Evolutionary conservation across 164 flowering plant genomes (phyloP), one percentile per base, ranked within the genome.

Genomic region (Magnolia officinalis): DNA sequence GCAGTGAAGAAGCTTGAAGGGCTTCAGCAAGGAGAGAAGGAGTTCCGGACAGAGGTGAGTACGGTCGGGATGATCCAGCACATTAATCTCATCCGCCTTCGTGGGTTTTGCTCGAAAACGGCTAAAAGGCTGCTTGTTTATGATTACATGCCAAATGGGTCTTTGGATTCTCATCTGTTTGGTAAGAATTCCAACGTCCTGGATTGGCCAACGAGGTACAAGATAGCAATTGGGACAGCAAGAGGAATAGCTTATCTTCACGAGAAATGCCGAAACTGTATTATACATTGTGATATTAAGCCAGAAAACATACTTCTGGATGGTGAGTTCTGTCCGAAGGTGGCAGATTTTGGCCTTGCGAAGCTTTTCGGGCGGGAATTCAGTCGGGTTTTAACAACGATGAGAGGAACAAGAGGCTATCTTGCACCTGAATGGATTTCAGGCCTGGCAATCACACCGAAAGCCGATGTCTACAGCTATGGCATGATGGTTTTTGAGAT

Each of bases 61-160:
- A 89, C 92, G 2, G 87, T 90, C 11, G 94, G 94, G 66, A 85
- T 82, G 55, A 83, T 89, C 75, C 92, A 86, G 63, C 90, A 87
- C 71, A 81, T 84, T 20, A 87, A 89, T 81, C 86, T 87, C 9
- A 84, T 87, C 29, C 85, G 88, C 10, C 81, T 89, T 49, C 82
- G 84, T 8, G 91, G 91, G 19, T 87, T 87, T 49, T 89, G 89
- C 78, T 80, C 86, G 5, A 85, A 88, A 74, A 81, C 83, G 31
- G 69, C 75, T n/a, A 78, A 78, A 31, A 85, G 80, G 73, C 71
- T 84, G 80, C 75, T 89, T 72, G 88, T 89, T 5, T 89, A 86
- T 68, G 88, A 85, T 49, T 87, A 84, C 76, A 87, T 88, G 90
- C 86, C 86, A 1, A 87, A 84, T 2, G 85, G 87, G 8, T 88